These are phyloP conservation scores for Phytophthora idaei DNA, from an alignment of 352 stramenopile species.

Conservation along the genomic window DNA sequence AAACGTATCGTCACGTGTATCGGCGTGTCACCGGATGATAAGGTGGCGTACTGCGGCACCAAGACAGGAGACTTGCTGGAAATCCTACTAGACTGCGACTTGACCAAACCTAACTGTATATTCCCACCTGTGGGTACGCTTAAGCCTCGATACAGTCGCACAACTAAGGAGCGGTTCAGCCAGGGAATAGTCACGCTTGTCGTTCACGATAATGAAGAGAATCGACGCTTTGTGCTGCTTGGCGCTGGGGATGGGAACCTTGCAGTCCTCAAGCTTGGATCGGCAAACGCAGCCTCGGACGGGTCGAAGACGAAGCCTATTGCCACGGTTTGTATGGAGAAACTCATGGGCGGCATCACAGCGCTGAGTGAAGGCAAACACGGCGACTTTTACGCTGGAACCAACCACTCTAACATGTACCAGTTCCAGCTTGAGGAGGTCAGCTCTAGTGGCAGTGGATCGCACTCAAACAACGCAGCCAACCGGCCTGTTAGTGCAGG, in stretches of 20 bases:
- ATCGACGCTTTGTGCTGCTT: conserved; percentile 83
- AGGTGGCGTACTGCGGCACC: conserved; percentile 93
- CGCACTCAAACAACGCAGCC: conserved; percentile 29
- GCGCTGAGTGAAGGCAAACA: conserved; percentile 87
- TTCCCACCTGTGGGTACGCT: conserved; percentile 78
- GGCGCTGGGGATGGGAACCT: conserved; percentile 93
- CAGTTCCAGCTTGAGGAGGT: conserved; percentile 69
- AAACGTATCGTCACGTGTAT: conserved; percentile 94
- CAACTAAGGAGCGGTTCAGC: conserved; percentile 93
- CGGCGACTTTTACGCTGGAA: conserved; percentile 92
- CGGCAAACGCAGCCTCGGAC: conserved; percentile 53
- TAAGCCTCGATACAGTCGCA: conserved; percentile 89
- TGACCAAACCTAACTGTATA: conserved; percentile 90
- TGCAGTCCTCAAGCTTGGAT: conserved; percentile 43
- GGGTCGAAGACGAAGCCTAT: conserved; percentile 56
- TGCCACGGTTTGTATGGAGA: conserved; percentile 64
- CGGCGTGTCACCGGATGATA: conserved; percentile 92
- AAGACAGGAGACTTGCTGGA: conserved; percentile 96
- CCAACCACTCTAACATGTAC: conserved; percentile 95
- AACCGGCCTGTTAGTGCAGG: conserved; percentile 21
- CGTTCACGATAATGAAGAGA: conserved; percentile 91
- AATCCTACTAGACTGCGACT: conserved; percentile 94
- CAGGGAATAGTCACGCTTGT: conserved; percentile 90
- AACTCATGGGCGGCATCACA: conserved; percentile 92
- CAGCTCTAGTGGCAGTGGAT: conserved; percentile 4